Conservation (phyloP, 805 yeast species). For the Saccharomycopsis guyanensis region DNA sequence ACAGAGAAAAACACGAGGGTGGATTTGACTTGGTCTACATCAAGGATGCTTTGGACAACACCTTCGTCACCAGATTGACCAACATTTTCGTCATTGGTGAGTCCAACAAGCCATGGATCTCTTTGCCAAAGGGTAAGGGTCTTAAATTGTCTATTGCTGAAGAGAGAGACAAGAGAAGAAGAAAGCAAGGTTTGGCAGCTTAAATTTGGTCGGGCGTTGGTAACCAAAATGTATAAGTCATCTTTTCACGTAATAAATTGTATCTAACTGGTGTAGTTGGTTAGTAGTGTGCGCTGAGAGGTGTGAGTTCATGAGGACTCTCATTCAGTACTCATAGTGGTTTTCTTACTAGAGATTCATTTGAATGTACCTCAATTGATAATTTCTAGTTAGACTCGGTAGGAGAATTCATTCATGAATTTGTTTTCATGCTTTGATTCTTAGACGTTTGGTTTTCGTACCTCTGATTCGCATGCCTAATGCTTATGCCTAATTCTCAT, state of each 20-base stretch:
- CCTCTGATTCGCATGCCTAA: no score
- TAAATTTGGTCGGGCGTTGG: constrained; percentile 8
- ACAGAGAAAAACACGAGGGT: constrained; percentile 97
- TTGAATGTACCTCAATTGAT: no score
- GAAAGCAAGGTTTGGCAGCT: constrained; percentile 48
- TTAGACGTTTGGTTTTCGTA: no score
- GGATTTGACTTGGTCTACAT: constrained; percentile 97
- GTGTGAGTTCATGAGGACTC: no score
- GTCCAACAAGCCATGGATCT: constrained; percentile 88
- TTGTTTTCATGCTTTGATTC: no score
- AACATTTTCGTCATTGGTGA: constrained; percentile 95
- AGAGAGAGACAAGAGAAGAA: constrained; percentile 98
- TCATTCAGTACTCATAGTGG: no score
- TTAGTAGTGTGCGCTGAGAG: no score
- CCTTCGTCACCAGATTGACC: constrained; percentile 87
- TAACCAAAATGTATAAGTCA: neutral
- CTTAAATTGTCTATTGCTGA: constrained; percentile 91
- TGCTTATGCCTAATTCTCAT: no score
- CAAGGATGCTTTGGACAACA: constrained; percentile 91
- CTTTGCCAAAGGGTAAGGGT: constrained; percentile 99
- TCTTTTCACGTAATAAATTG: neutral
- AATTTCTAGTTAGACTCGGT: no score
- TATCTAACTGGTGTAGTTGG: neutral
- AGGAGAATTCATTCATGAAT: no score
- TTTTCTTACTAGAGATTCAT: no score